These are phyloP conservation scores for Skeletonema menzelii DNA, from an alignment of 108 stramenopile genomes.

Conservation along the genomic window DNA sequence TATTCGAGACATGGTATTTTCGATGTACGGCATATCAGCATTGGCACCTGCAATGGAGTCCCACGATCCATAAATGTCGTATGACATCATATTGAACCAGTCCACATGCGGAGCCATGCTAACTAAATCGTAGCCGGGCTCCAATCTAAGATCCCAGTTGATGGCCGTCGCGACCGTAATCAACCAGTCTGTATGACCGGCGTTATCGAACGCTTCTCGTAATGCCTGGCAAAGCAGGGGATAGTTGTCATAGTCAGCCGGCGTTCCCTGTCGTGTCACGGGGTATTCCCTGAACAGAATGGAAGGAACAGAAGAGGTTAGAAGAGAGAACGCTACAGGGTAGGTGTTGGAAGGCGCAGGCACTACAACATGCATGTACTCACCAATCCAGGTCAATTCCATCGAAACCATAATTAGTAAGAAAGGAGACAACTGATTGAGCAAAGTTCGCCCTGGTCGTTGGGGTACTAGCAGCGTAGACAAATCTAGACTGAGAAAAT, in stretches of 20 bases:
- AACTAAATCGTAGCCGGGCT: slow-evolving; percentile 32
- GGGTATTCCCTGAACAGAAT: slow-evolving; percentile 18
- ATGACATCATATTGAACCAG: slow-evolving; percentile 43
- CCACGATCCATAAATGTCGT: slow-evolving; percentile 33
- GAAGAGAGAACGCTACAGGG: too few relatives aligned
- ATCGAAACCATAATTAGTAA: slow-evolving; percentile 17
- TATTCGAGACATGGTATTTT: slow-evolving; percentile 19
- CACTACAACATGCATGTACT: too few relatives aligned
- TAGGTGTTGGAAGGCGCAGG: too few relatives aligned
- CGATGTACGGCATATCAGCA: slow-evolving; percentile 34
- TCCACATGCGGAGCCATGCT: slow-evolving; percentile 24
- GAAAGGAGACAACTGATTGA: slow-evolving; percentile 24
- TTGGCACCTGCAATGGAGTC: slow-evolving; percentile 28
- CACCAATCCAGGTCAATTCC: slow-evolving; percentile 40
- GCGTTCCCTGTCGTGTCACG: slow-evolving; percentile 18
- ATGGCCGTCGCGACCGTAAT: slow-evolving; percentile 37
- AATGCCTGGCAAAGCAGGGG: slow-evolving; percentile 32
- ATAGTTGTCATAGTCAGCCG: slow-evolving; percentile 40
- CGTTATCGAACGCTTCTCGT: slow-evolving; percentile 15
- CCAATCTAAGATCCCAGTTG: slow-evolving; percentile 8
- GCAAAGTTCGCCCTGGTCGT: slow-evolving; percentile 25
- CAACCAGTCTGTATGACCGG: slow-evolving; percentile 28
- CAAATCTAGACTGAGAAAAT: slow-evolving; percentile 27
- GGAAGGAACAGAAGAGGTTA: too few relatives aligned
- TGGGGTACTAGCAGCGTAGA: slow-evolving; percentile 18